Conservation (phyloP, 257 asterid genomes). For the Solanum ossicruentum region DNA sequence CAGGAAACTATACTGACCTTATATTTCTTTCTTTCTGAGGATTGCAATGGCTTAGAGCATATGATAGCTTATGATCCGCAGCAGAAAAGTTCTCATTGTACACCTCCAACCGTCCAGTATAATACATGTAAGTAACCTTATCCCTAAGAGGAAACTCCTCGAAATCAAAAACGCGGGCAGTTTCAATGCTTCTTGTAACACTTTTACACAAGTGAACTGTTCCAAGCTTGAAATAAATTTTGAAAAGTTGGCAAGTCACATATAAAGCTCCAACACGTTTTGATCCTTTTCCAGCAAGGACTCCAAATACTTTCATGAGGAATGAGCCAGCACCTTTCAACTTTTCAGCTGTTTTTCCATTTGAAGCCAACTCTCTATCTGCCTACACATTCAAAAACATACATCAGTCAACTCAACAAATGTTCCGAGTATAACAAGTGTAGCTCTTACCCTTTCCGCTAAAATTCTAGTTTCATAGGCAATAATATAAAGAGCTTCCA, state of each 20-base stretch:
- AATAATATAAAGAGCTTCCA: conserved; percentile 73
- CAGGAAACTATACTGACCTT: conserved; percentile 33
- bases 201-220: conserved; percentile 90
- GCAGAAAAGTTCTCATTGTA: conserved; percentile 89
- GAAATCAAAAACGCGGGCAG: conserved; percentile 84
- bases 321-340: conserved; percentile 92
- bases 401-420: conserved; percentile 7
- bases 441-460: conserved; percentile 70
- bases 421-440: background rate
- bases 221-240: conserved; percentile 91
- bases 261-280: conserved; percentile 93
- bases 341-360: conserved; percentile 82
- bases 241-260: conserved; percentile 89
- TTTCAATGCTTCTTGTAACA: conserved; percentile 93
- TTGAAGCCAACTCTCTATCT: conserved; percentile 75
- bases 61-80: conserved; percentile 89
- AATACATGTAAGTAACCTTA: conserved; percentile 96
- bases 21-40: conserved; percentile 58
- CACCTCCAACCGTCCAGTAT: conserved; percentile 95
- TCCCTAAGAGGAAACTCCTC: conserved; percentile 95
- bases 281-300: conserved; percentile 92
- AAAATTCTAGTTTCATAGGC: conserved; percentile 86
- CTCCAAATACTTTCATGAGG: conserved; percentile 94
- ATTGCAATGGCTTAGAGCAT: conserved; percentile 63
- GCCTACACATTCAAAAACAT: conserved; percentile 47